These are phyloP conservation scores for Albifimbria verrucaria DNA, from an alignment of 2,329 filamentous ascomycete species.

Conservation along the genomic window DNA sequence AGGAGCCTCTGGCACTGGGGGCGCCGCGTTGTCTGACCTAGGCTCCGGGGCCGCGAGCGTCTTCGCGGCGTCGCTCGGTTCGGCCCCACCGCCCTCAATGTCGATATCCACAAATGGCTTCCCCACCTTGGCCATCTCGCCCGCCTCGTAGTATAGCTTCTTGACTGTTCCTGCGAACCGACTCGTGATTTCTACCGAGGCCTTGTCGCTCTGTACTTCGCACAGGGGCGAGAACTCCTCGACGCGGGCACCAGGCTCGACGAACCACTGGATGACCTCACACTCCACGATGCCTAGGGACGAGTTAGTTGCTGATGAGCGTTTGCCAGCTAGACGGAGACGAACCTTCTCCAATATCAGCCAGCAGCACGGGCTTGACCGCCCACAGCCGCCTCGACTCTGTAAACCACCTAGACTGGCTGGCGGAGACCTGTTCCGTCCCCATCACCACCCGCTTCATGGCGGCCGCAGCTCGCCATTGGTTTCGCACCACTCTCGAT, in stretches of 20 bases:
- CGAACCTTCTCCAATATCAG: slow-evolving; percentile 81
- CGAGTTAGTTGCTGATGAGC: slow-evolving; percentile 14
- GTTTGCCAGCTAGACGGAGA: slow-evolving; percentile 2
- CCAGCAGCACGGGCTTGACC: slow-evolving; percentile 77
- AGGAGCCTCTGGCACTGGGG: slow-evolving; percentile 15
- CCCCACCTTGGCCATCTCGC: slow-evolving; percentile 94
- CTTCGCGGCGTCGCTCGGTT: slow-evolving; percentile 30
- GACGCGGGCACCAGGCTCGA: slow-evolving; percentile 89
- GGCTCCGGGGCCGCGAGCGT: slow-evolving; percentile 31
- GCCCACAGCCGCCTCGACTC: slow-evolving; percentile 46
- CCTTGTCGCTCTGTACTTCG: slow-evolving; percentile 98
- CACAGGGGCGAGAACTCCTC: slow-evolving; percentile 98
- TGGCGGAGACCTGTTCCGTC: slow-evolving; percentile 23
- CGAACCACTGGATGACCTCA: slow-evolving; percentile 99
- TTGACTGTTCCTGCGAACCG: slow-evolving; percentile 94
- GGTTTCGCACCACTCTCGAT: slow-evolving; percentile 46
- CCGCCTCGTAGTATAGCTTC: slow-evolving; percentile 91
- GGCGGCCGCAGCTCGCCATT: slow-evolving; percentile 45
- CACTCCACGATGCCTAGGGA: slow-evolving; percentile 87
- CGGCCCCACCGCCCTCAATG: slow-evolving; percentile 74
- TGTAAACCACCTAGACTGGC: slow-evolving; percentile 45
- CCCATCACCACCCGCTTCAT: slow-evolving; percentile 31
- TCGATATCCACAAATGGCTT: slow-evolving; percentile 95
- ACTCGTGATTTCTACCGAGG: slow-evolving; percentile 86
- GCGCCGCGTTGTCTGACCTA: slow-evolving; percentile 21